phyloP scores from a whole-genome alignment of 1,284 basidiomycete genomes.

The Porogramme epimiltina region DNA sequence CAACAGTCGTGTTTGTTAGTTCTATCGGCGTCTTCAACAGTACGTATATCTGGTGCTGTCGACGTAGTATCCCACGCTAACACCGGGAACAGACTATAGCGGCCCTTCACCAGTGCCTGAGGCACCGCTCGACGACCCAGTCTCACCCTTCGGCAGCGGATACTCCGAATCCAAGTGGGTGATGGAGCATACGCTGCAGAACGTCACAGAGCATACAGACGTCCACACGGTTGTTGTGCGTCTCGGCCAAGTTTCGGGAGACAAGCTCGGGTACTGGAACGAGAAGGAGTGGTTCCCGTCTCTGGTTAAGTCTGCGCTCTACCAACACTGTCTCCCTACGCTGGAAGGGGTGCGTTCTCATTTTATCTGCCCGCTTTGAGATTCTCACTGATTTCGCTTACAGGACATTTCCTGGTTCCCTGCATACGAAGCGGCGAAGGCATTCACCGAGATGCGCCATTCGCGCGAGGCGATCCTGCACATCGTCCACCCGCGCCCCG shows the following conservation, averaged over 20 bases:
- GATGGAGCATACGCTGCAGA: slow-evolving; percentile 33
- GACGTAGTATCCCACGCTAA: background rate
- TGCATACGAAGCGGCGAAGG: slow-evolving; percentile 21
- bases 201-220: slow-evolving; percentile 17
- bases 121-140: slow-evolving; percentile 16
- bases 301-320: slow-evolving; percentile 37
- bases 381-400: background rate
- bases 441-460: slow-evolving; percentile 24
- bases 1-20: slow-evolving; percentile 33
- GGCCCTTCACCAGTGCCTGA: slow-evolving; percentile 12
- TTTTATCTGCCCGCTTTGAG: background rate
- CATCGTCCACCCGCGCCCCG: slow-evolving; percentile 29
- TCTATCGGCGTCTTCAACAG: slow-evolving; percentile 32
- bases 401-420: slow-evolving; percentile 28
- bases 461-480: slow-evolving; percentile 22
- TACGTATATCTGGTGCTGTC: slow-evolving; percentile 8
- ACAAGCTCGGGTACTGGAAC: slow-evolving; percentile 43
- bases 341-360: slow-evolving; percentile 17
- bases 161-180: slow-evolving; percentile 45
- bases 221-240: slow-evolving; percentile 37
- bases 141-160: slow-evolving; percentile 34
- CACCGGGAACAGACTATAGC: slow-evolving; percentile 8
- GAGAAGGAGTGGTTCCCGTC: slow-evolving; percentile 46
- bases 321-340: slow-evolving; percentile 30
- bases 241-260: slow-evolving; percentile 45